Conservation (phyloP, 2,329 filamentous ascomycete species). For the Domatiomyces globalis region DNA sequence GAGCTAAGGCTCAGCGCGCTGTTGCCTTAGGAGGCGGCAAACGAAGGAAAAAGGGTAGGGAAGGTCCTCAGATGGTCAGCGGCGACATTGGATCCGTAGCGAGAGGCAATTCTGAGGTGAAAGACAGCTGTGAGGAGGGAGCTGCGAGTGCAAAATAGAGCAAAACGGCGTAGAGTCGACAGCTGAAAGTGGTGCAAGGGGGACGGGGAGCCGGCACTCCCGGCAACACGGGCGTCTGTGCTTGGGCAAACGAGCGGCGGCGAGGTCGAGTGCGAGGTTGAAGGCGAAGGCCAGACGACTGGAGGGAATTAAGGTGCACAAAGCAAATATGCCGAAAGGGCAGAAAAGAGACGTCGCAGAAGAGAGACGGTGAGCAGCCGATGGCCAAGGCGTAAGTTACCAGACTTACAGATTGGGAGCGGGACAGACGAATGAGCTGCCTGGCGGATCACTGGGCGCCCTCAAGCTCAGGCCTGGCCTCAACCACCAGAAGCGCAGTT, state of each 20-base stretch:
- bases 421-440: neutral
- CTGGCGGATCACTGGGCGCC: too few species aligned
- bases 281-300: neutral
- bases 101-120: neutral
- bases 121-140: neutral
- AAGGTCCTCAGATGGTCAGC: neutral
- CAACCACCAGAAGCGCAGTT: neutral
- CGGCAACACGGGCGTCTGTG: neutral
- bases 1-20: neutral
- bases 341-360: neutral
- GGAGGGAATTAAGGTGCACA: neutral
- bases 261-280: neutral
- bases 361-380: neutral
- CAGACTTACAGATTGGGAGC: neutral
- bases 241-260: neutral
- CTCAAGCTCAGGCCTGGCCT: neutral
- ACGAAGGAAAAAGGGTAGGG: neutral
- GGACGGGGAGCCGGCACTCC: neutral
- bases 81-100: neutral
- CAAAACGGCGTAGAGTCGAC: neutral
- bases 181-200: neutral
- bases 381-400: neutral
- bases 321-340: neutral
- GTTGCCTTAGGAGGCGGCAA: neutral
- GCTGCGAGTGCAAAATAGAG: neutral